Percentiles rank a stretch among this genome's conserved stretches.
These are phyloP conservation scores for Peziza echinospora DNA, from an alignment of 495 filamentous ascomycete genomes.

Conservation along the genomic window DNA sequence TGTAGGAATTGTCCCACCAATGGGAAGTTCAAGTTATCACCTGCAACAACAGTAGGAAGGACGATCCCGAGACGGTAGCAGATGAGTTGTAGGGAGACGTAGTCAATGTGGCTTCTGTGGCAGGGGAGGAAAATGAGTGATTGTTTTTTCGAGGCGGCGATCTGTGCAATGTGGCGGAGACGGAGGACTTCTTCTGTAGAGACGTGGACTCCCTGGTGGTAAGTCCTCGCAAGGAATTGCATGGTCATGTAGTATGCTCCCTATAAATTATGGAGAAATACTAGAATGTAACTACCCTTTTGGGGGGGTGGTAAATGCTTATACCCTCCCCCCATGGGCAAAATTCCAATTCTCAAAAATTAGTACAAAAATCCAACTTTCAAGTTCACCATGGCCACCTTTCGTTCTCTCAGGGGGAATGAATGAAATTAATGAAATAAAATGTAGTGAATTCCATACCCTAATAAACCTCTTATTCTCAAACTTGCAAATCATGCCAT, in stretches of 20 bases:
- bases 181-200: slow-evolving; percentile 80
- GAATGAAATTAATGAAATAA: too few relatives aligned
- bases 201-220: slow-evolving; percentile 92
- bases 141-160: slow-evolving; percentile 68
- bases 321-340: too few relatives aligned
- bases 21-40: slow-evolving; percentile 90
- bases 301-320: too few relatives aligned
- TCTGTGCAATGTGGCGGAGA: slow-evolving; percentile 54
- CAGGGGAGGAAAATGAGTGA: slow-evolving; percentile 91
- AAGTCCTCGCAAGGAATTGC: slow-evolving; percentile 74
- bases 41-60: slow-evolving; percentile 80
- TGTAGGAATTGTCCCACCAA: slow-evolving; percentile 76
- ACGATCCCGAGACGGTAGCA: slow-evolving; percentile 82
- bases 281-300: neutral
- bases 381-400: too few relatives aligned
- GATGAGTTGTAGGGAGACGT: slow-evolving; percentile 79
- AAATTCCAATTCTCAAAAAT: too few relatives aligned
- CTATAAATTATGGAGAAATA: slow-evolving; percentile 1
- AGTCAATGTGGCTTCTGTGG: slow-evolving; percentile 87
- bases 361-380: too few relatives aligned
- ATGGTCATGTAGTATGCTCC: slow-evolving; percentile 76
- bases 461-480: slow-evolving; percentile 87
- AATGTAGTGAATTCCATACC: too few relatives aligned
- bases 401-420: too few relatives aligned
- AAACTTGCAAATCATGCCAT: slow-evolving; percentile 97